A percentile compares a stretch with the other conserved stretches of the same genome.
Evolutionary conservation across 2,329 filamentous ascomycete genomes (phyloP).

Genomic region (Neonectria magnoliae): DNA sequence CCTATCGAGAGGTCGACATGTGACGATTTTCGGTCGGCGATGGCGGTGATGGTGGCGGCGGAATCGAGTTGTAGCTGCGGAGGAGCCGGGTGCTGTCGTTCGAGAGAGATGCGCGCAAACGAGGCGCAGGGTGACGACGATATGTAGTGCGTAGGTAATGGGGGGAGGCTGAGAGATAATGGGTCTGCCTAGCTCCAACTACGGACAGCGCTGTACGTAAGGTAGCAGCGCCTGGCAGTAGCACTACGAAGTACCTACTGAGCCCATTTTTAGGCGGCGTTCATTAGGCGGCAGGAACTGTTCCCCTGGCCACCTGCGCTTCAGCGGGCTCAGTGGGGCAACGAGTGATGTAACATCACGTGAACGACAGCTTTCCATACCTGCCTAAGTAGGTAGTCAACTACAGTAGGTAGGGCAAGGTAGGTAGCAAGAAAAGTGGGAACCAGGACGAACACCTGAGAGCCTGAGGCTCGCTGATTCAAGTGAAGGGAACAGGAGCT

Average conservation of each 20-base stretch:
- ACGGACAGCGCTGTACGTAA: conserved; percentile 26
- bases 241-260: conserved; percentile 28
- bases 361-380: conserved; percentile 21
- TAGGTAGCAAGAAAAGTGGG: neutral
- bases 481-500: neutral
- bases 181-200: conserved; percentile 31
- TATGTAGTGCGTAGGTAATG: conserved; percentile 30
- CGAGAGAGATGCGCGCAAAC: conserved; percentile 38
- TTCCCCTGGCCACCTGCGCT: conserved; percentile 14
- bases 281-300: conserved; percentile 35
- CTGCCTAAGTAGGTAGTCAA: neutral
- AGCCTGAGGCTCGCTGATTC: neutral
- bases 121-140: conserved; percentile 44
- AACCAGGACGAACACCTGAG: conserved; percentile 9
- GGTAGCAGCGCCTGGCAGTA: conserved; percentile 23
- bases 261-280: conserved; percentile 11
- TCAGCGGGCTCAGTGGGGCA: neutral
- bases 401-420: too few relatives aligned
- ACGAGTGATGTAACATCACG: conserved; percentile 27
- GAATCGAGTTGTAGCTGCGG: conserved; percentile 23
- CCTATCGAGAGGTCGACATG: conserved; percentile 41
- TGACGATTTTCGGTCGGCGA: conserved; percentile 28
- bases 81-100: conserved; percentile 35
- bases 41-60: conserved; percentile 27
- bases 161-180: conserved; percentile 46